Evolutionary conservation across 345 rosid species (phyloP), one percentile per base, ranked within the genome.

Genomic region (Turritis glabra): DNA sequence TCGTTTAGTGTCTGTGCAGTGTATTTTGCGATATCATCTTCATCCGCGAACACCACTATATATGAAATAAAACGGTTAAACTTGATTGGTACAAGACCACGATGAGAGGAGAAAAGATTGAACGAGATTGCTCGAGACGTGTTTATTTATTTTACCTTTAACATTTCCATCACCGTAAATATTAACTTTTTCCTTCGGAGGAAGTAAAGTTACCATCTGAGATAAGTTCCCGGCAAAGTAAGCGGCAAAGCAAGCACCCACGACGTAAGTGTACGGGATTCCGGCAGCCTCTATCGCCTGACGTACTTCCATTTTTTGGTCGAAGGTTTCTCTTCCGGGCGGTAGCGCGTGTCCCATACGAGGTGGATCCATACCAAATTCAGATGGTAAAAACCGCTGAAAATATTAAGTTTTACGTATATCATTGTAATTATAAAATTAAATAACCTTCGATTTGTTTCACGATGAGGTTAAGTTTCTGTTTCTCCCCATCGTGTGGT

Each of bases 301-400:
- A 57, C 97, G 87, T 19, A 91, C 92, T 8, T 14, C 60, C 96
- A 91, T 87, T 78, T 94, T 94, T 55, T 91, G 83, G 51, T 91
- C 98, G 32, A 94, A 91, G 0, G 95, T 67, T 50, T 80, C 93
- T 67, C 88, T 84, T 59, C 97, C 97, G 0, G 98, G 99, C 21
- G 86, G 92, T 8, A 95, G 64, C 2, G 97, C 97, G 11, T 87
- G 62, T 27, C 57, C 84, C 98, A 94, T 94, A 12, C 82, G 63
- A 0, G 96, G 57, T 26, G 97, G 95, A 72, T 94, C 96, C 82
- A 85, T 91, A 3, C 98, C 98, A 65, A 90, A 94, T 64, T 94
- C 98, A 2, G 97, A 91, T 0, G 96, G 97, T 79, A 94, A 70
- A 72, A 94, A 91, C 18, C 96, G 80, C 97, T 93, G 38, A 40